Percentiles rank a stretch among this genome's conserved stretches.
These are phyloP conservation scores for Gossypium sturtianum DNA, from an alignment of 345 rosid genomes.

Conservation along the genomic window DNA sequence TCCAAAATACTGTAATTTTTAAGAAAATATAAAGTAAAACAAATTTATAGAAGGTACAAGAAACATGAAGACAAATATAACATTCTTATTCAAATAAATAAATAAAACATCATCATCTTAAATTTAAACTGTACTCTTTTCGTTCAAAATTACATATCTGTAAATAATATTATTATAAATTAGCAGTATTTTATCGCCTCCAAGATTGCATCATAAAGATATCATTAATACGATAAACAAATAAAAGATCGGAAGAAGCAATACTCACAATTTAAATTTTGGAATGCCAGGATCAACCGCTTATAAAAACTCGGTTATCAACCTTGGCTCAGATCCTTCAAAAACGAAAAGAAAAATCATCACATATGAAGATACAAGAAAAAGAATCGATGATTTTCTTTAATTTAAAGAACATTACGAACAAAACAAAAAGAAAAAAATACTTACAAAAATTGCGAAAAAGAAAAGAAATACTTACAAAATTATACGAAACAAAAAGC, in stretches of 20 bases:
- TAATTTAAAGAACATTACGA: neutral
- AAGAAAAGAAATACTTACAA: neutral
- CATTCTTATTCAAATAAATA: neutral
- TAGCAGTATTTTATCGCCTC: neutral
- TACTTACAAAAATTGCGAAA: neutral
- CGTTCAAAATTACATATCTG: no score
- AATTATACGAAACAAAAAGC: neutral
- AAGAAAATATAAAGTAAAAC: no score
- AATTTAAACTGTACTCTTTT: no score
- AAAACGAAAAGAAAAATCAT: neutral
- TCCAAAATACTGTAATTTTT: no score
- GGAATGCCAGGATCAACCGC: neutral
- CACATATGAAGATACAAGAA: neutral
- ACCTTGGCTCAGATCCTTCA: neutral
- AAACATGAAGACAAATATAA: no score
- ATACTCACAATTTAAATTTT: conserved; percentile 1
- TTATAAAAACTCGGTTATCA: neutral
- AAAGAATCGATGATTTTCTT: neutral
- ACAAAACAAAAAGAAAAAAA: neutral
- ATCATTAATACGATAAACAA: neutral
- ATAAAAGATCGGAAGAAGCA: neutral
- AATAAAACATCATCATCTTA: no score
- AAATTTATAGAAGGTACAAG: neutral
- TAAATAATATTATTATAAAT: no score
- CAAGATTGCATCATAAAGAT: neutral